Conservation (phyloP, 345 rosid genomes). For the Toxicodendron radicans region DNA sequence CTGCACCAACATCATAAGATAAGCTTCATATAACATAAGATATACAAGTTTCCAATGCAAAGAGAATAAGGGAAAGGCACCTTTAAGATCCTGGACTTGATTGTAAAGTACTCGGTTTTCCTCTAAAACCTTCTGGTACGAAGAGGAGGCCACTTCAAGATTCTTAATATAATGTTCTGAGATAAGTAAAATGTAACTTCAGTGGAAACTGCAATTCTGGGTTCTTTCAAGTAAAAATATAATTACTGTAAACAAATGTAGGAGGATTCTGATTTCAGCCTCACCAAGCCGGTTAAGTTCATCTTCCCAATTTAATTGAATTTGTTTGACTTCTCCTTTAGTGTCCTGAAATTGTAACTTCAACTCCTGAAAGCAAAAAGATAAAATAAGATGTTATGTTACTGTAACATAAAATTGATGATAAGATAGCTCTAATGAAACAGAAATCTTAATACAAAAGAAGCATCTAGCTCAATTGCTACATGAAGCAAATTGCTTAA, state of each 20-base stretch:
- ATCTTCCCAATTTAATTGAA: constrained; percentile 66
- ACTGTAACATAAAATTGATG: no score
- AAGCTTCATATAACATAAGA: not conserved
- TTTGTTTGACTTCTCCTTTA: constrained; percentile 56
- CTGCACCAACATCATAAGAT: constrained; percentile 37
- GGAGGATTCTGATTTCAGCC: constrained; percentile 1
- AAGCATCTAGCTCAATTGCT: not conserved
- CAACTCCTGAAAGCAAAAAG: constrained; percentile 49
- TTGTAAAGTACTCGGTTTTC: constrained; percentile 91
- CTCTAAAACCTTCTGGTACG: constrained; percentile 82
- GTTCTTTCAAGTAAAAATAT: not conserved
- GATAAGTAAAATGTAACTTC: not conserved
- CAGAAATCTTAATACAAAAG: not conserved
- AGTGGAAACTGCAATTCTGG: not conserved
- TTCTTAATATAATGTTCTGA: constrained; percentile 66
- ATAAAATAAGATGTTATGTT: not conserved
- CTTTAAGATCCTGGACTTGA: constrained; percentile 99
- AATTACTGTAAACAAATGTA: not conserved
- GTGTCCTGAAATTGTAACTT: constrained; percentile 46
- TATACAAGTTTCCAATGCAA: not conserved
- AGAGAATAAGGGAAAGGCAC: constrained; percentile 26
- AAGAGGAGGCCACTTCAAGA: constrained; percentile 75
- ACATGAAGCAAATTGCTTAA: not conserved
- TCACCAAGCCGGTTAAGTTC: constrained; percentile 68
- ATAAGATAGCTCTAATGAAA: not conserved